Evolutionary conservation across 352 stramenopile genomes (phyloP), one percentile per base, ranked within the genome.

Genomic region (Pythium grandisporangium): DNA sequence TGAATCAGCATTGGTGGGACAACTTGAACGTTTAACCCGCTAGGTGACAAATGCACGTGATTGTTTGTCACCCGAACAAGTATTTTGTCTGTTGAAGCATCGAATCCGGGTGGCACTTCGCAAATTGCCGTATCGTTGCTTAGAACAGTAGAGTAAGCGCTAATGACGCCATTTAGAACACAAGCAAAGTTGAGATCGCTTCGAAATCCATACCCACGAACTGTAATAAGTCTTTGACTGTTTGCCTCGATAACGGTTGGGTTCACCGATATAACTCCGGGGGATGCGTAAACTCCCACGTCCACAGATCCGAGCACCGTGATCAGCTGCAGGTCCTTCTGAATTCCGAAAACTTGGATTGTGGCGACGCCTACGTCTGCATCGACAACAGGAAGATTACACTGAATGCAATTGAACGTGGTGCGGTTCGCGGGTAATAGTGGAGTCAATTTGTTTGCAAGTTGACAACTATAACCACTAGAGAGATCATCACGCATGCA

Each of bases 31-130:
- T 16, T 16, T 0, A 6, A 12, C 6, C 14, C 35, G 11, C 40
- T 30, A 4, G 40, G 32, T 7, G 48, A 56, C 48, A 40, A 50
- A 12, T 56, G 35, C 17, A 56, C 21, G 4, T 17, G n/a, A 24
- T 56, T 44, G 24, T 50, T 49, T 2, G 48, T 46, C 13, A 56
- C 48, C n/a, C 29, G 48, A 8, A 56, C 42, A 10, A 16, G 35
- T 6, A 56, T 12, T 14, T 45, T 7, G 7, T n/a, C n/a, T n/a
- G 27, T 30, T 24, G 10, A 14, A 27, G 14, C 5, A 26, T 21
- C 16, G 4, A 21, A 11, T 13, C n/a, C 6, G 14, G 21, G 20
- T 42, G 23, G 20, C 35, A 46, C 3, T 22, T 19, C 27, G 19
- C 37, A 48, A n/a, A n/a, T n/a, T n/a, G n/a, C n/a, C n/a, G n/a